Evolutionary conservation across 371 early-diverging fungal species (phyloP), one percentile per base, ranked within the genome.

Genomic region (Haplosporangium sp.): DNA sequence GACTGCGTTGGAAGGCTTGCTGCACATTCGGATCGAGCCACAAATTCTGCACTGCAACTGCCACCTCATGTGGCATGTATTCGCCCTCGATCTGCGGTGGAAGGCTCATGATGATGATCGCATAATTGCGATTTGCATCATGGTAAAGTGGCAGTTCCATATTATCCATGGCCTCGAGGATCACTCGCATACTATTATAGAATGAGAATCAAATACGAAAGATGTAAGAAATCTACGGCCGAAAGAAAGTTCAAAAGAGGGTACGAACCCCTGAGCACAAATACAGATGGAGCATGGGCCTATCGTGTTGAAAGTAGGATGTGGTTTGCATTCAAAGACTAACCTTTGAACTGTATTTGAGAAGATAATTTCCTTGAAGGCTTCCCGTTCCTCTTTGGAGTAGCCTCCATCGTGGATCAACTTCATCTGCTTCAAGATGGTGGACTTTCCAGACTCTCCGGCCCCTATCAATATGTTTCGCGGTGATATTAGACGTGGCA

Each of bases 401-500:
- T 96, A 98, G 10, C 97, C 95, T 66, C 90, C 92, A 69, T 93
- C 95, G 80, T 97, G 98, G 67, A 98, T 98, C 50, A 97, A 85
- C 80, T 95, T 94, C 96, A 98, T 97, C 82, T 98, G 98, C 82
- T 98, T 98, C 57, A 98, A 81, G 67, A 98, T 95, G 13, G 98
- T 98, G 29, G 94, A 92, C 86, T 98, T 98, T 40, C 98, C 98
- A 7, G 98, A 96, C 87, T 98, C 99, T 74, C 99, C 99, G 37
- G 98, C 95, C 69, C 98, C 97, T 96, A 74, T 21, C 11, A 29
- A 29, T 2, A 29, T 29, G 1, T 29, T 29, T 29, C 29, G 29
- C 29, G 38, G 20, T 0, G 20, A 12, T 12, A 16, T 36, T 5
- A 62, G 18, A 11, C 50, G 16, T 21, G 38, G 20, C 18, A 23